Percentiles rank a stretch among this genome's conserved stretches.
These are phyloP conservation scores for Globisporangium canariense DNA, from an alignment of 352 stramenopile genomes.

Conservation along the genomic window DNA sequence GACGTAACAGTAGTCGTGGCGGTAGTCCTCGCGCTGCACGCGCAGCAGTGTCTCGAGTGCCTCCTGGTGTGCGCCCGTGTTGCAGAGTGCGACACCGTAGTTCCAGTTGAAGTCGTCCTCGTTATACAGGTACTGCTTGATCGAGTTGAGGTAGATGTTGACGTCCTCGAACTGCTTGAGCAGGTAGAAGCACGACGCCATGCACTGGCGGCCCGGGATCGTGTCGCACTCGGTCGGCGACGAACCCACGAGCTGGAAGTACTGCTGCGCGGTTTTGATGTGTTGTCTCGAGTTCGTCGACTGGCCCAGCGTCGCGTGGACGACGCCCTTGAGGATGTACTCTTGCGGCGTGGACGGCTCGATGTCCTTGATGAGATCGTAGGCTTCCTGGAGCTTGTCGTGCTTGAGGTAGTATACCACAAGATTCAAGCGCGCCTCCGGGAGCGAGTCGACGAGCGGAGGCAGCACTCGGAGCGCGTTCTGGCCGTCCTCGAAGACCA, in stretches of 20 bases:
- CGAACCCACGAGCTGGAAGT: constrained; percentile 93
- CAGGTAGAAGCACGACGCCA: constrained; percentile 97
- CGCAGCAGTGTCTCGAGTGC: constrained; percentile 91
- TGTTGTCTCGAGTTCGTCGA: constrained; percentile 86
- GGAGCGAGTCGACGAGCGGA: constrained; percentile 89
- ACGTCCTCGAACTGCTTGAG: constrained; percentile 96
- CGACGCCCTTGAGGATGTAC: constrained; percentile 89
- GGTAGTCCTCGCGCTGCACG: constrained; percentile 91
- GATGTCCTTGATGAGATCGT: constrained; percentile 94
- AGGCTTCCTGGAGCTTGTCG: constrained; percentile 91
- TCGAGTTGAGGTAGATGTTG: constrained; percentile 96
- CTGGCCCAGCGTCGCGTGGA: constrained; percentile 91
- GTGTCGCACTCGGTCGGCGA: constrained; percentile 95
- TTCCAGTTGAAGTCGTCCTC: constrained; percentile 99
- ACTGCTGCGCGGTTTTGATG: constrained; percentile 92
- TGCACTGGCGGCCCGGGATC: constrained; percentile 95
- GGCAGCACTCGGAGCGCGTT: constrained; percentile 92
- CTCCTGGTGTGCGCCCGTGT: constrained; percentile 91
- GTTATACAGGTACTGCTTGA: constrained; percentile 96
- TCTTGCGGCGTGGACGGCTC: constrained; percentile 92
- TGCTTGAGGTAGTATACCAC: constrained; percentile 93
- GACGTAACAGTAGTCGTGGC: constrained; percentile 92
- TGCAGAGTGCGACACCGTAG: constrained; percentile 91
- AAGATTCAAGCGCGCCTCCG: constrained; percentile 95
- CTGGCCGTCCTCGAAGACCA: constrained; percentile 94